Percentiles rank a stretch among this genome's conserved stretches.
These are phyloP conservation scores for Talaromyces nanjingensis DNA, from an alignment of 495 filamentous ascomycete species.

Conservation along the genomic window DNA sequence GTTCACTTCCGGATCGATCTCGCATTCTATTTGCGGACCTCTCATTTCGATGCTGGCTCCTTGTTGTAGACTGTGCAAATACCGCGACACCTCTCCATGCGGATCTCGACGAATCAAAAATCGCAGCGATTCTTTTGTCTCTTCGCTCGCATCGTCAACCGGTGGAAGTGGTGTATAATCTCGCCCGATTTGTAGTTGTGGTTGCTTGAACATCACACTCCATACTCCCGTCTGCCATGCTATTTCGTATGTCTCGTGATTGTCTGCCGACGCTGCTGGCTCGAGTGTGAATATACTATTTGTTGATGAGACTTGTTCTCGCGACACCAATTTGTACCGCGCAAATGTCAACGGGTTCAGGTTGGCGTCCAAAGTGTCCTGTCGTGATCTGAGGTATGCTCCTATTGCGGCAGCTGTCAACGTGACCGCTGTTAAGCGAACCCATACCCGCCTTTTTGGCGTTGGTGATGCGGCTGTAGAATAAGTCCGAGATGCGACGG, in stretches of 20 bases:
- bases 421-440: constrained; percentile 28
- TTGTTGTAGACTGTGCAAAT: constrained; percentile 55
- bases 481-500: background rate
- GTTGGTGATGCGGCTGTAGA: constrained; percentile 20
- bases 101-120: constrained; percentile 50
- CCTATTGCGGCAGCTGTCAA: constrained; percentile 29
- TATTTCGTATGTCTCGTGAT: constrained; percentile 36
- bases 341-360: constrained; percentile 54
- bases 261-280: constrained; percentile 29
- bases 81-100: constrained; percentile 58
- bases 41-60: constrained; percentile 64
- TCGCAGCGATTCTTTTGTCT: constrained; percentile 36
- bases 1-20: constrained; percentile 44
- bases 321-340: constrained; percentile 57
- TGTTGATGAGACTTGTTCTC: constrained; percentile 64
- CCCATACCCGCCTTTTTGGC: constrained; percentile 27
- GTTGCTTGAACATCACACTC: constrained; percentile 90
- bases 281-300: constrained; percentile 68
- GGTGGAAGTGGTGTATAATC: constrained; percentile 83
- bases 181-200: constrained; percentile 79
- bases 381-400: constrained; percentile 28
- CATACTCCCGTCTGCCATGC: constrained; percentile 60
- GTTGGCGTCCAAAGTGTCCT: constrained; percentile 18
- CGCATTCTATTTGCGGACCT: constrained; percentile 68
- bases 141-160: constrained; percentile 18